Conservation (phyloP, 2,329 filamentous ascomycete genomes). For the Colletotrichum aenigma region DNA sequence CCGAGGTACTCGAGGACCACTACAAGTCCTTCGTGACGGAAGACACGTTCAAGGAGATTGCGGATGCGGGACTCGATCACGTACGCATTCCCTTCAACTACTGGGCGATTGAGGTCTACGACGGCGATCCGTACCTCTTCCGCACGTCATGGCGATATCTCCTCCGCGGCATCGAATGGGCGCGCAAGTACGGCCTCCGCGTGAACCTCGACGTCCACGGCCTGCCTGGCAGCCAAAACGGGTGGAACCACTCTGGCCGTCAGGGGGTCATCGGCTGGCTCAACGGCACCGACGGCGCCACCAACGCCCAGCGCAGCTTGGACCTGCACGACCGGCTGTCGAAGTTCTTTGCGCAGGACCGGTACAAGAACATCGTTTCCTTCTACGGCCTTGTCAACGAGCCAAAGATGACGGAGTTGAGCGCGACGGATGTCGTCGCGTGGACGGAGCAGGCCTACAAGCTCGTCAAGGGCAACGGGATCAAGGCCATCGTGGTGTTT, state of each 20-base stretch:
- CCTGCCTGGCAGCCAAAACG: constrained; percentile 93
- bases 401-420: constrained; percentile 81
- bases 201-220: constrained; percentile 93
- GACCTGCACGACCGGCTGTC: constrained; percentile 88
- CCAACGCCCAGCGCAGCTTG: constrained; percentile 81
- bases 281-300: constrained; percentile 81
- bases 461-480: constrained; percentile 77
- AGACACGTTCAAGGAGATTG: constrained; percentile 82
- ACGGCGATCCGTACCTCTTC: constrained; percentile 84
- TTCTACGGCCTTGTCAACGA: constrained; percentile 97
- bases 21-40: constrained; percentile 90
- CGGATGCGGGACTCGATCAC: constrained; percentile 88
- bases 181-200: constrained; percentile 86
- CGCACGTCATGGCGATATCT: constrained; percentile 93
- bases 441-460: constrained; percentile 81
- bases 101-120: constrained; percentile 89
- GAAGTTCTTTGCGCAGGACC: constrained; percentile 89
- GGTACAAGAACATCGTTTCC: constrained; percentile 89
- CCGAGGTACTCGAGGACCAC: constrained; percentile 80
- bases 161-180: constrained; percentile 90
- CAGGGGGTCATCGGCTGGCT: constrained; percentile 86
- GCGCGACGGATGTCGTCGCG: constrained; percentile 67
- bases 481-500: constrained; percentile 77
- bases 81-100: constrained; percentile 96
- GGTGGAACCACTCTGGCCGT: constrained; percentile 94